Evolutionary conservation across 2,329 filamentous ascomycete species (phyloP).

Genomic region (Colletotrichum ledebouriae): DNA sequence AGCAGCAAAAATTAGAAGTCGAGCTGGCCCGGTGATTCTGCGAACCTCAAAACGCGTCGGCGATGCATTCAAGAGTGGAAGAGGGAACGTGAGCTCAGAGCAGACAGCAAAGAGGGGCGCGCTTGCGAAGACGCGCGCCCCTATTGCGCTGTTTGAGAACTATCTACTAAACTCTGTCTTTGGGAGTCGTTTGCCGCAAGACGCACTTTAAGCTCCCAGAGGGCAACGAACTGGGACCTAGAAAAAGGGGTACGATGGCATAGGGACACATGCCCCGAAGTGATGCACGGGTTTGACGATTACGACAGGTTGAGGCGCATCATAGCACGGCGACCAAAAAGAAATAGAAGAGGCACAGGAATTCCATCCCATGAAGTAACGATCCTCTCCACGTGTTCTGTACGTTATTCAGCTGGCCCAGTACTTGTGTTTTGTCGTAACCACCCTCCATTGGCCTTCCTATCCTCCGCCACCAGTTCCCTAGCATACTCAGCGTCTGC

Average conservation of each 20-base stretch:
- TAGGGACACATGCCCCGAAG: background rate
- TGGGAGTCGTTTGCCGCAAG: too few species aligned
- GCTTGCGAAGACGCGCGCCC: too few species aligned
- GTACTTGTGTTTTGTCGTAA: background rate
- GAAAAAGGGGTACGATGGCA: background rate
- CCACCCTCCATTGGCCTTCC: constrained; percentile 24
- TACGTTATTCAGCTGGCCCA: background rate
- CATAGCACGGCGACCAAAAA: constrained; percentile 27
- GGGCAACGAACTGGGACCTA: background rate
- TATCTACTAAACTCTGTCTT: too few species aligned
- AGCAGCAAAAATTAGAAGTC: constrained; percentile 59
- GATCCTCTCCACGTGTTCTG: background rate
- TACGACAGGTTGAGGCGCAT: constrained; percentile 29
- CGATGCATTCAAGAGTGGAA: too few species aligned
- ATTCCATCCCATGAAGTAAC: constrained; percentile 15
- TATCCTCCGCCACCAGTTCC: constrained; percentile 53
- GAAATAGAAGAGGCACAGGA: constrained; percentile 24
- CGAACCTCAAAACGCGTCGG: too few species aligned
- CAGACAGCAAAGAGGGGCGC: too few species aligned
- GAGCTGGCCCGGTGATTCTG: background rate
- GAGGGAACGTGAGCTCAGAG: too few species aligned
- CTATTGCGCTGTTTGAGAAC: too few species aligned
- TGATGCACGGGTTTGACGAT: constrained; percentile 21
- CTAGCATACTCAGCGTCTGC: constrained; percentile 63
- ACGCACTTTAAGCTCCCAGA: background rate